Base-by-base conservation (phyloP, 139 green algal genomes). In the Pycnococcus provasolii region DNA sequence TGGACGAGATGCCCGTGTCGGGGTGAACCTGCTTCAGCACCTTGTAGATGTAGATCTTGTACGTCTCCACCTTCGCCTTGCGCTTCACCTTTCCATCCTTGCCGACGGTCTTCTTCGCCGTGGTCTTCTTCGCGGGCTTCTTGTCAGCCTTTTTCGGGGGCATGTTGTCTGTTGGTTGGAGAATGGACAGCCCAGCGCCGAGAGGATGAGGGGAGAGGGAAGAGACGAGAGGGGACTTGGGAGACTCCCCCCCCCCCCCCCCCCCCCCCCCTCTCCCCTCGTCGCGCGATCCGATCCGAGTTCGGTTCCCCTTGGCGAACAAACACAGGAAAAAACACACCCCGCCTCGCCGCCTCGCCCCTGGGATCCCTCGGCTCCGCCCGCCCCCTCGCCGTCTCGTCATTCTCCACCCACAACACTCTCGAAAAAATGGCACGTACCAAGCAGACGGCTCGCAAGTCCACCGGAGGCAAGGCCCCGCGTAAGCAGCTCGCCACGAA, bases 41-140 rank as follows among this genome's bases (percentile, higher is more conserved):
- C 53, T 73, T 96, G 87, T 96, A 95, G 81, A 97, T 96, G 85
- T 97, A 96, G 59, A 96, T 95, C 87, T 97, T 97, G 89, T 95
- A 97, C 68, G 86, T 92, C 81, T 96, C 88, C 15, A 77, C 76
- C 80, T 84, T 82, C 40, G 74, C 67, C 76, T 85, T 87, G 50
- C 68, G 70, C 51, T 48, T 41, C 63, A 77, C 79, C 53, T 78
- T 83, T 47, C 60, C 68, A 50, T n/a, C 75, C 37, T 45, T 59
- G 9, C 52, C 60, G 57, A 63, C n/a, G 45, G 65, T 74, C 68
- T 80, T 74, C 54, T 78, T 71, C 26, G 26, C 26, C 26, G 26
- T 26, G 45, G 65, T 74, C 68, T 80, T 74, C 54, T 78, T 71
- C 2, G 74, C 74, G 42, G 65, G 71, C 65, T 81, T 83, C 74